Evolutionary conservation across 2,329 filamentous ascomycete genomes (phyloP).

Genomic region (Aureobasidium lini): DNA sequence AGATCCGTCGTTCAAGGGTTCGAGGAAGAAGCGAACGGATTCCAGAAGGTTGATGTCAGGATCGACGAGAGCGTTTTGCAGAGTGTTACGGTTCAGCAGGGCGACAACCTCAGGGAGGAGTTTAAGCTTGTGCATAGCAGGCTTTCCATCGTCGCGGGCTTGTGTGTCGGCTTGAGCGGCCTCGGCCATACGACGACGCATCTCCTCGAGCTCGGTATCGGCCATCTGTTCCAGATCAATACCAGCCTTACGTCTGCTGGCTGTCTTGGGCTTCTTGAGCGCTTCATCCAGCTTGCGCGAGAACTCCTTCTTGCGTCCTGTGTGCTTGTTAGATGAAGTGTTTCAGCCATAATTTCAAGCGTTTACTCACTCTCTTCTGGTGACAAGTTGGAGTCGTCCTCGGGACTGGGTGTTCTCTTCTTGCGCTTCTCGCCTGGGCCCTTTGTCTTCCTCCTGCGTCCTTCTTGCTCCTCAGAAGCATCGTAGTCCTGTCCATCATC

Average conservation of each 20-base stretch:
- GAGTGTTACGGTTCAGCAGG: slow-evolving; percentile 81
- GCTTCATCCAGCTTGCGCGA: slow-evolving; percentile 84
- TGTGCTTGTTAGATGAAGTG: slow-evolving; percentile 17
- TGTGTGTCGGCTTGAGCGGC: slow-evolving; percentile 82
- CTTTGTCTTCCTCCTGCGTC: slow-evolving; percentile 45
- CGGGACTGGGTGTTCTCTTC: slow-evolving; percentile 44
- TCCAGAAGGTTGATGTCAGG: slow-evolving; percentile 93
- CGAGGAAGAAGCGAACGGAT: slow-evolving; percentile 93
- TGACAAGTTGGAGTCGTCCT: slow-evolving; percentile 70
- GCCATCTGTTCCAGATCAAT: slow-evolving; percentile 87
- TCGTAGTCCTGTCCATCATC: slow-evolving; percentile 47
- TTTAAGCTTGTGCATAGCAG: slow-evolving; percentile 87
- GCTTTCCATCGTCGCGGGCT: slow-evolving; percentile 69
- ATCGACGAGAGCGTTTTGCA: slow-evolving; percentile 77
- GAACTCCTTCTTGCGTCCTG: slow-evolving; percentile 68
- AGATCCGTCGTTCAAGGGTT: slow-evolving; percentile 88
- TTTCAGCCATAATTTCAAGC: not conserved
- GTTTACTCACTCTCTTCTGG: slow-evolving; percentile 66
- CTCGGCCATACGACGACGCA: slow-evolving; percentile 83
- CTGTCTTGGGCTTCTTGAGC: slow-evolving; percentile 71
- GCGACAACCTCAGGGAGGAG: slow-evolving; percentile 85
- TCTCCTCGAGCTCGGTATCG: slow-evolving; percentile 79
- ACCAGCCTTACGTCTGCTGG: slow-evolving; percentile 72
- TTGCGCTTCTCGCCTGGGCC: slow-evolving; percentile 30
- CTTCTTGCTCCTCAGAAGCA: slow-evolving; percentile 46